A percentile compares a stretch with the other conserved stretches of the same genome.
These are phyloP conservation scores for Monosporascus cannonballus DNA, from an alignment of 2,329 filamentous ascomycete species.

Conservation along the genomic window DNA sequence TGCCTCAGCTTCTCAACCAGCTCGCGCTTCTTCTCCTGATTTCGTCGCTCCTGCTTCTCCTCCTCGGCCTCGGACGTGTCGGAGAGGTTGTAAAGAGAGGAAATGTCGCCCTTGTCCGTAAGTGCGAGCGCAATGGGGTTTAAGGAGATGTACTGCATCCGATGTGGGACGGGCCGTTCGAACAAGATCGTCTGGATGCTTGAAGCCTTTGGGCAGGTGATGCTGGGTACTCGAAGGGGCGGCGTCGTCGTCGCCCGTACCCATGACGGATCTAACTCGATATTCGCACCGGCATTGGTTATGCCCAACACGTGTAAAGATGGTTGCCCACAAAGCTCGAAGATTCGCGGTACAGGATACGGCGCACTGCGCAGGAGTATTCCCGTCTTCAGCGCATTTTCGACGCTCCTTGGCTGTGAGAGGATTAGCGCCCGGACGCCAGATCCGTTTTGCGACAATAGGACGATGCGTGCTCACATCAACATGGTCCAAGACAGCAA, in stretches of 20 bases:
- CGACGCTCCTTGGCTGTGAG: slow-evolving; percentile 66
- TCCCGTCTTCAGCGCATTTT: slow-evolving; percentile 78
- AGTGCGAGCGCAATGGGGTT: slow-evolving; percentile 83
- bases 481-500: slow-evolving; percentile 83
- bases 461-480: slow-evolving; percentile 55
- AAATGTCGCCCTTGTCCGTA: slow-evolving; percentile 57
- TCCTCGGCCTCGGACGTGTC: slow-evolving; percentile 65
- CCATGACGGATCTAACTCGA: slow-evolving; percentile 61
- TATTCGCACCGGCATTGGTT: slow-evolving; percentile 56
- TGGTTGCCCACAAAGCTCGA: slow-evolving; percentile 75
- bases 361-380: slow-evolving; percentile 77
- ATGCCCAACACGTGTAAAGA: slow-evolving; percentile 82
- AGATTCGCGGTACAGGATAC: slow-evolving; percentile 74
- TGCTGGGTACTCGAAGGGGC: slow-evolving; percentile 54
- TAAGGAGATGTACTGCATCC: slow-evolving; percentile 96
- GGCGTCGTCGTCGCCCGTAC: slow-evolving; percentile 55
- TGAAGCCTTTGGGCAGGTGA: slow-evolving; percentile 65
- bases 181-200: slow-evolving; percentile 87
- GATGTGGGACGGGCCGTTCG: slow-evolving; percentile 73
- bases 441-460: slow-evolving; percentile 6
- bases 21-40: slow-evolving; percentile 54
- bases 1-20: slow-evolving; percentile 82
- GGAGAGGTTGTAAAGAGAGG: slow-evolving; percentile 22
- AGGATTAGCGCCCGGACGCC: slow-evolving; percentile 17
- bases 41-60: slow-evolving; percentile 54